Evolutionary conservation across 768 basidiomycete genomes (phyloP).

Genomic region (Hericium coralloides): DNA sequence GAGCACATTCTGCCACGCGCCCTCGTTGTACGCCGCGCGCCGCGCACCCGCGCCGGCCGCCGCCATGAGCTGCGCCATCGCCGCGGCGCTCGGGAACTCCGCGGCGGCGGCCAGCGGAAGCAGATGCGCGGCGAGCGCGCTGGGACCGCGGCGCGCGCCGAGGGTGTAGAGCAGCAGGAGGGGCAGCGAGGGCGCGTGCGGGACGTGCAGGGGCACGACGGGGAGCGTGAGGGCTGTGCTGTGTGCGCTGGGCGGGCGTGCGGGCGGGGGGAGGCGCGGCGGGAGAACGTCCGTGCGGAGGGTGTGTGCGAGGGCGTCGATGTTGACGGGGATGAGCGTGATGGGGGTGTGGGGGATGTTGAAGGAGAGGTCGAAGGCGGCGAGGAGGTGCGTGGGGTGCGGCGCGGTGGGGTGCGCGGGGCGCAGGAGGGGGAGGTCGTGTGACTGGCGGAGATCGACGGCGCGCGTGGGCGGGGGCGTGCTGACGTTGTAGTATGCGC

Average conservation of each 20-base stretch:
- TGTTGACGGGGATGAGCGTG: conserved; percentile 6
- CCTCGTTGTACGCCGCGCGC: conserved; percentile 39
- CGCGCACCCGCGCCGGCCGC: conserved; percentile 11
- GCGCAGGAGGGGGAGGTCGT: conserved; percentile 5
- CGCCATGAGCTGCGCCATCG: conserved; percentile 15
- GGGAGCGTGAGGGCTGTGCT: conserved; percentile 1
- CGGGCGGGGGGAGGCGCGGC: background rate
- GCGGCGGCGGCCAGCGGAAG: conserved; percentile 8
- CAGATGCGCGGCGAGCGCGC: conserved; percentile 8
- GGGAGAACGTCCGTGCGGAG: conserved; percentile 3
- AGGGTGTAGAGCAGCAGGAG: conserved; percentile 6
- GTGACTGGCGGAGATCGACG: conserved; percentile 3
- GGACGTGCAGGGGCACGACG: conserved; percentile 6
- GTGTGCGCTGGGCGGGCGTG: background rate
- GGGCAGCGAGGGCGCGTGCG: conserved; percentile 6
- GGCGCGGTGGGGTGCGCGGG: background rate
- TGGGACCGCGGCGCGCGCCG: conserved; percentile 5
- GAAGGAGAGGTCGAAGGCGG: conserved; percentile 3
- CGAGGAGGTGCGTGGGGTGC: conserved; percentile 8
- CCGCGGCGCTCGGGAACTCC: conserved; percentile 15
- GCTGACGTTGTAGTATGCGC: conserved; percentile 5
- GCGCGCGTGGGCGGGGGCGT: conserved; percentile 2
- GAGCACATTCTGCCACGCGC: conserved; percentile 61
- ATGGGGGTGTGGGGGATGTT: background rate
- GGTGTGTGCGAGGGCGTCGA: background rate